A percentile compares a stretch with the other conserved stretches of the same genome.
Evolutionary conservation across 106 monocot genomes (phyloP).

Genomic region (Dioscorea dumetorum): DNA sequence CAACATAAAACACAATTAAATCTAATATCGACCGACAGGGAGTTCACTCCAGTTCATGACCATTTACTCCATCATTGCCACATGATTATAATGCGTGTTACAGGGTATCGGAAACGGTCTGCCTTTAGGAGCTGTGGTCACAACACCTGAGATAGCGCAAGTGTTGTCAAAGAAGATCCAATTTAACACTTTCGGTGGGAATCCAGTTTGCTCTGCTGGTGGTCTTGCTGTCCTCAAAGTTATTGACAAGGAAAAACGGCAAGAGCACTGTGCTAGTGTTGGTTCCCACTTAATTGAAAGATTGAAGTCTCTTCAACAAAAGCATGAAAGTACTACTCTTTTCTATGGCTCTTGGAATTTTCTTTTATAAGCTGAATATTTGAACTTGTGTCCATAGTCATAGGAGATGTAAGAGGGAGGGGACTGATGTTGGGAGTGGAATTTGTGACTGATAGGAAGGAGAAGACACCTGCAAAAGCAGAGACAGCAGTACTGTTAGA

Average conservation of each 20-base stretch:
- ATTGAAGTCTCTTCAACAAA: conserved; percentile 63
- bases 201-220: conserved; percentile 91
- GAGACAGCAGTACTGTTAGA: conserved; percentile 66
- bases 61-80: no score
- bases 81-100: neutral
- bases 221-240: conserved; percentile 87
- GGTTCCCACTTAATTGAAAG: conserved; percentile 71
- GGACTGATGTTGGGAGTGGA: conserved; percentile 94
- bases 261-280: conserved; percentile 70
- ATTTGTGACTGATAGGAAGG: conserved; percentile 77
- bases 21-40: neutral
- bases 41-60: neutral
- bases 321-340: conserved; percentile 72
- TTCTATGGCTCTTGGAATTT: neutral
- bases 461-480: conserved; percentile 89
- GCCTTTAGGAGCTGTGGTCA: conserved; percentile 95
- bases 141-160: conserved; percentile 90
- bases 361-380: neutral
- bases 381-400: conserved; percentile 31
- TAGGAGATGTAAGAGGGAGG: conserved; percentile 95
- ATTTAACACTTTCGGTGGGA: conserved; percentile 96
- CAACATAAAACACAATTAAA: neutral
- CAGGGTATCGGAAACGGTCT: conserved; percentile 98
- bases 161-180: conserved; percentile 84
- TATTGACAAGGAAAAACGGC: conserved; percentile 92